Evolutionary conservation across 2,329 filamentous ascomycete species (phyloP).

Genomic region (Ampelomyces quisqualis): DNA sequence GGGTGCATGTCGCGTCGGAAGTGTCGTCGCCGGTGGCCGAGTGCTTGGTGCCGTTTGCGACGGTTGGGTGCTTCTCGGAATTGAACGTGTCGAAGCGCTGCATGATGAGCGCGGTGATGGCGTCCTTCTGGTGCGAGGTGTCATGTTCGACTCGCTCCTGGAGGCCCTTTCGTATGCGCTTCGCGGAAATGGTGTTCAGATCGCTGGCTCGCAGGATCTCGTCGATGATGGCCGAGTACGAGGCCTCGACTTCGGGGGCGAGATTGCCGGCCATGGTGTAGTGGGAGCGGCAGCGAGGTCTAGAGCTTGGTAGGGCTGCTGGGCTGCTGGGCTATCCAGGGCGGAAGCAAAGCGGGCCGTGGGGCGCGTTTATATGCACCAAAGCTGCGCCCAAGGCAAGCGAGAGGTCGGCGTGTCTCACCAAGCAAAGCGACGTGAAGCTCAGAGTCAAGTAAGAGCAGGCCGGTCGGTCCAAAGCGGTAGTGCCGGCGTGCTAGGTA

Average conservation of each 20-base stretch:
- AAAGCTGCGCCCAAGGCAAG: background rate
- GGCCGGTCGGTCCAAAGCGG: conserved; percentile 24
- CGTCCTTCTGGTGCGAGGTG: conserved; percentile 60
- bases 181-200: conserved; percentile 64
- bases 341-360: too few relatives aligned
- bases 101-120: conserved; percentile 52
- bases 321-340: too few relatives aligned
- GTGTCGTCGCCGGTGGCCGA: conserved; percentile 16
- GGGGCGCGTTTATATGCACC: background rate
- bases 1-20: conserved; percentile 28
- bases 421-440: background rate
- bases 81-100: conserved; percentile 53
- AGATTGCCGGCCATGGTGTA: conserved; percentile 43
- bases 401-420: background rate
- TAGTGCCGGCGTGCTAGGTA: conserved; percentile 28
- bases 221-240: conserved; percentile 62
- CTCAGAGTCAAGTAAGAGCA: conserved; percentile 17
- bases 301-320: too few relatives aligned
- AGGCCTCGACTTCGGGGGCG: conserved; percentile 50
- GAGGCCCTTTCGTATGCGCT: conserved; percentile 64
- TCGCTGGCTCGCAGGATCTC: conserved; percentile 61
- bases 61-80: conserved; percentile 41
- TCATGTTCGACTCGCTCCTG: conserved; percentile 63
- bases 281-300: conserved; percentile 1
- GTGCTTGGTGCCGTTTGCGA: conserved; percentile 35